phyloP scores from a whole-genome alignment of 495 filamentous ascomycete species.

The Neurospora tetraspora region DNA sequence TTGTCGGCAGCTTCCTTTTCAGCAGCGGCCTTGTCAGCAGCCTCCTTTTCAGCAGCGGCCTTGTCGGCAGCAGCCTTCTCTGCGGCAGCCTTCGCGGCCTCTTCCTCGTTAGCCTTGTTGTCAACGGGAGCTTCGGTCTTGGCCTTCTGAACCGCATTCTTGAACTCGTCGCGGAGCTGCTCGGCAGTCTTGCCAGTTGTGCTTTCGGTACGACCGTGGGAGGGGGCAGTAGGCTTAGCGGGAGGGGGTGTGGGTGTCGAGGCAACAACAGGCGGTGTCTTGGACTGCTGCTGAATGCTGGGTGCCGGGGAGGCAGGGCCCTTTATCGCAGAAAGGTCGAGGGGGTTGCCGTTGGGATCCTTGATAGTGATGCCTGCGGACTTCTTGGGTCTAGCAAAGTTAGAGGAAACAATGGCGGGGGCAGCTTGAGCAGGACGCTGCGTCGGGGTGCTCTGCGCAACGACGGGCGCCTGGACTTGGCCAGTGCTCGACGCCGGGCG shows the following conservation, averaged over 20 bases:
- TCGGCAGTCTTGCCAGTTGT: constrained; percentile 35
- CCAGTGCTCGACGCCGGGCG: constrained; percentile 72
- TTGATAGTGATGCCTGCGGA: constrained; percentile 67
- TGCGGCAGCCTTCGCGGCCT: constrained; percentile 16
- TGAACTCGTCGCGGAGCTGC: constrained; percentile 42
- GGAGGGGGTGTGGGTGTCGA: constrained; percentile 45
- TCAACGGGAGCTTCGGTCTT: constrained; percentile 19
- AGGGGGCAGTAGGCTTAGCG: constrained; percentile 27
- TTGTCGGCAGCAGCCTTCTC: constrained; percentile 29
- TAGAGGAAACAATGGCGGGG: constrained; percentile 48
- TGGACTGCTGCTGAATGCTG: constrained; percentile 37
- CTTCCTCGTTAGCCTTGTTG: constrained; percentile 32
- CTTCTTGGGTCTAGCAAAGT: constrained; percentile 51
- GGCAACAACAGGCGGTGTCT: constrained; percentile 42
- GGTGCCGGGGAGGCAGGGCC: constrained; percentile 36
- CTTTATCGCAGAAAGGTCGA: constrained; percentile 34
- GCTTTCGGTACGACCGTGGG: constrained; percentile 40
- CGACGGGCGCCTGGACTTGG: constrained; percentile 40
- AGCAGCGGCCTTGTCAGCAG: constrained; percentile 39
- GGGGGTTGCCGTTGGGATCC: constrained; percentile 55
- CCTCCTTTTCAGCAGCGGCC: constrained; percentile 24
- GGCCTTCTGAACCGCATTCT: constrained; percentile 37
- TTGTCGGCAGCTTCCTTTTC: constrained; percentile 41
- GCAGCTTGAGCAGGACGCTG: constrained; percentile 48
- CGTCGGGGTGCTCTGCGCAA: constrained; percentile 34